Evolutionary conservation across 108 stramenopile species (phyloP).

Genomic region (Pseudonitzschia multiseries): DNA sequence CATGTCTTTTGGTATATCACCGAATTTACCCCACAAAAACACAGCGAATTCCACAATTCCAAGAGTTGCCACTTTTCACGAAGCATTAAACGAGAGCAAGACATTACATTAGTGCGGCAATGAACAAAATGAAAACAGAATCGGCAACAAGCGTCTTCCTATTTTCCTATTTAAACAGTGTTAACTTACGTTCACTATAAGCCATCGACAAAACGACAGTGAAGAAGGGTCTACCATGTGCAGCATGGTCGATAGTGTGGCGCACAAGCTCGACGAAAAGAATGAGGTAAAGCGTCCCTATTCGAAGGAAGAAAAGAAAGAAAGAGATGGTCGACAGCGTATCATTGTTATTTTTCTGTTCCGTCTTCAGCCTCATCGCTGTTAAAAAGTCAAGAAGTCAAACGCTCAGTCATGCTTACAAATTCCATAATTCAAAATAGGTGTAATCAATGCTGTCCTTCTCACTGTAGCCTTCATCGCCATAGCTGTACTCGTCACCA

Average conservation of each 20-base stretch:
- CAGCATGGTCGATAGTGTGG: conserved; percentile 62
- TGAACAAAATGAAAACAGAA: not conserved
- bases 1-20: conserved; percentile 48
- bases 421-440: conserved; percentile 8
- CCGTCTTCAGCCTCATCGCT: not conserved
- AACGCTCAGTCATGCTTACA: not conserved
- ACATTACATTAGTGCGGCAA: not conserved
- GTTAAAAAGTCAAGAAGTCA: too few relatives aligned
- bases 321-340: not conserved
- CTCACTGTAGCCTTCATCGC: not conserved
- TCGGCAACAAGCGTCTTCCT: not conserved
- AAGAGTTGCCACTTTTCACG: conserved; percentile 55
- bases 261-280: conserved; percentile 68
- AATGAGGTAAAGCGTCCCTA: conserved; percentile 61
- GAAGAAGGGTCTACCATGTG: conserved; percentile 67
- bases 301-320: not conserved
- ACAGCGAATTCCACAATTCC: conserved; percentile 76
- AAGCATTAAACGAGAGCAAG: not conserved
- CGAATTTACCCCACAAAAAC: conserved; percentile 64
- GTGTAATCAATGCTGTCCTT: not conserved
- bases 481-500: not conserved
- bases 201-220: conserved; percentile 68
- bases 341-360: not conserved
- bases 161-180: not conserved
- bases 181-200: conserved; percentile 75